A percentile compares a stretch with the other conserved stretches of the same genome.
Evolutionary conservation across 441 rosid genomes (phyloP).

Genomic region (Macaranga tanarius): DNA sequence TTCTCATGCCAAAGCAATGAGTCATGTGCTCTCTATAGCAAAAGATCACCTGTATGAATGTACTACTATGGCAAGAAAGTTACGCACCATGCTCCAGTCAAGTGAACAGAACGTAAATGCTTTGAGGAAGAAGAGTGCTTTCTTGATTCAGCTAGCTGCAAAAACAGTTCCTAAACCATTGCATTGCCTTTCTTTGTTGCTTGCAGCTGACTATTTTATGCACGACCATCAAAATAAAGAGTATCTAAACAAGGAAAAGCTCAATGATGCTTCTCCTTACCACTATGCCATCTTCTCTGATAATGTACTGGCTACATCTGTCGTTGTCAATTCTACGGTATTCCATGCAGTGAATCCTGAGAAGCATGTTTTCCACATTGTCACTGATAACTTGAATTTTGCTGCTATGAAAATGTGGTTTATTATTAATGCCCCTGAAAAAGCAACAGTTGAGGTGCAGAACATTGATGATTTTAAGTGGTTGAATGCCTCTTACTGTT

Average conservation of each 20-base stretch:
- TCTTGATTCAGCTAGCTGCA: conserved; percentile 92
- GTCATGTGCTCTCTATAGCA: conserved; percentile 74
- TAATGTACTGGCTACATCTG: conserved; percentile 89
- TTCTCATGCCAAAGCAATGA: conserved; percentile 82
- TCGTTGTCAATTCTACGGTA: conserved; percentile 84
- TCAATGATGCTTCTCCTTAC: conserved; percentile 71
- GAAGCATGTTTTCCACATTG: conserved; percentile 92
- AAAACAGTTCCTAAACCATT: conserved; percentile 81
- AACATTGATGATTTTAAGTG: conserved; percentile 86
- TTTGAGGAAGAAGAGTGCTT: conserved; percentile 73
- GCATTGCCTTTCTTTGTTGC: conserved; percentile 87
- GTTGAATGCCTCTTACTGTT: conserved; percentile 95
- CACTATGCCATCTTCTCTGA: conserved; percentile 96
- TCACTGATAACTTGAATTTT: conserved; percentile 84
- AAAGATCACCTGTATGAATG: conserved; percentile 80
- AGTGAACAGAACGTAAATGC: conserved; percentile 58
- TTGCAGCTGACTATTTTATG: conserved; percentile 71
- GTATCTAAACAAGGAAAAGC: conserved; percentile 43
- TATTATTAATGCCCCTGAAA: conserved; percentile 58
- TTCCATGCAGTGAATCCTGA: conserved; percentile 63
- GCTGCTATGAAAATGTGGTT: conserved; percentile 98
- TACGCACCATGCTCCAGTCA: conserved; percentile 82
- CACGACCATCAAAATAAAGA: conserved; percentile 46
- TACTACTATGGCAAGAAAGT: conserved; percentile 61
- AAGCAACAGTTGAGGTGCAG: conserved; percentile 72